Conservation (phyloP, 345 rosid genomes). For the Cardiospermum halicacabum region DNA sequence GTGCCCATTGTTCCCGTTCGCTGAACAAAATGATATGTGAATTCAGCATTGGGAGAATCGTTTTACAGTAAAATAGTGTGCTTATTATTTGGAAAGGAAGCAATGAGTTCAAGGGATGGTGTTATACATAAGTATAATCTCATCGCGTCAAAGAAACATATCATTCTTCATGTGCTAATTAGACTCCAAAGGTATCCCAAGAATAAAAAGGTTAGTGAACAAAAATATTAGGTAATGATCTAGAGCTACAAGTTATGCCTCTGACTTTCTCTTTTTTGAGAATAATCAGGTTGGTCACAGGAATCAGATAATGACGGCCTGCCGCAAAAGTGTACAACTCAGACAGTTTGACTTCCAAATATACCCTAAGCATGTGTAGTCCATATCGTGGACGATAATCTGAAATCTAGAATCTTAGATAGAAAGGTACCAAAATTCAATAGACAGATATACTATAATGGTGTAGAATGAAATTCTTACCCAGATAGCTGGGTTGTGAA, state of each 20-base stretch:
- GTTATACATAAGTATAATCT: not conserved
- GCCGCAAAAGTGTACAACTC: not conserved
- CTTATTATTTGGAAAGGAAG: constrained; percentile 2
- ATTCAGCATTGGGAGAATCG: constrained; percentile 9
- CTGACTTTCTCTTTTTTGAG: not conserved
- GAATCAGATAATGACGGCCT: not conserved
- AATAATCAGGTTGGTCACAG: not conserved
- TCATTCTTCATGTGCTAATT: not conserved
- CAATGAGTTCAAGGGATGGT: not conserved
- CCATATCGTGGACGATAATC: no score
- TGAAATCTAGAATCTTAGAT: not conserved
- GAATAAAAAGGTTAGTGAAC: not conserved
- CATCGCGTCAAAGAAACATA: not conserved
- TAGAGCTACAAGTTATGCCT: not conserved
- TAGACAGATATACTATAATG: constrained; percentile 4
- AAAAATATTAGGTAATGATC: not conserved
- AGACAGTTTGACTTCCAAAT: not conserved
- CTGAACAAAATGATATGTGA: constrained; percentile 27
- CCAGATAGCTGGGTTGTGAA: constrained; percentile 51
- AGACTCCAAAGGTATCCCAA: not conserved
- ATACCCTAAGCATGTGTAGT: not conserved
- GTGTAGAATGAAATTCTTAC: constrained; percentile 34
- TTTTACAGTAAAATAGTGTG: not conserved
- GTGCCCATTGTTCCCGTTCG: constrained; percentile 75
- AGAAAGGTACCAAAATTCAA: not conserved